A percentile compares a stretch with the other conserved stretches of the same genome.
Evolutionary conservation across 352 stramenopile genomes (phyloP).

Genomic region (Phytophthora aleatoria): DNA sequence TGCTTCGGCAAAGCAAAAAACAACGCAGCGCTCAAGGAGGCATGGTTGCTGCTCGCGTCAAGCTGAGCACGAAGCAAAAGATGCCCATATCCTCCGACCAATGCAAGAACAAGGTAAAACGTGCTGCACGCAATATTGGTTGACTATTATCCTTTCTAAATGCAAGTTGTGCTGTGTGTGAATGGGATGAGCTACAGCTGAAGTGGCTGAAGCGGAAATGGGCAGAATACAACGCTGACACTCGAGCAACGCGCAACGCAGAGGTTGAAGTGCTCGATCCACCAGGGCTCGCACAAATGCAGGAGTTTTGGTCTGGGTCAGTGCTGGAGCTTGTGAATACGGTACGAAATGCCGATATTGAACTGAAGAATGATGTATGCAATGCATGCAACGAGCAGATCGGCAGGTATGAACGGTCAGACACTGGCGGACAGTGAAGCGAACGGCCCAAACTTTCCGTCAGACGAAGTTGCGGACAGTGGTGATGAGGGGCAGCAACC

Average conservation of each 20-base stretch:
- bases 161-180: too few species aligned
- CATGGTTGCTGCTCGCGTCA: background rate
- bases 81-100: background rate
- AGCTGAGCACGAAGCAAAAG: background rate
- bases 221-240: conserved; percentile 9
- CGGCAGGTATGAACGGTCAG: background rate
- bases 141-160: background rate
- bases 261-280: conserved; percentile 5
- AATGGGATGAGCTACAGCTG: background rate
- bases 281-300: background rate
- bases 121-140: background rate
- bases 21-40: background rate
- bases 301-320: conserved; percentile 7
- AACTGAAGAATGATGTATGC: too few species aligned
- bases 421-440: conserved; percentile 7
- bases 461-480: background rate
- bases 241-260: conserved; percentile 3
- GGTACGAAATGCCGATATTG: too few species aligned
- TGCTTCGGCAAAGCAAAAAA: background rate
- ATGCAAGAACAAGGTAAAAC: background rate
- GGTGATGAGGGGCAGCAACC: background rate
- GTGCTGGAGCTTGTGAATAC: background rate
- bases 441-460: background rate
- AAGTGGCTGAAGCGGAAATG: conserved; percentile 14
- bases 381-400: background rate